Percentiles rank a stretch among this genome's conserved stretches.
Conservation (phyloP, 2,329 filamentous ascomycete genomes). For the Talaromyces amestolkiae region DNA sequence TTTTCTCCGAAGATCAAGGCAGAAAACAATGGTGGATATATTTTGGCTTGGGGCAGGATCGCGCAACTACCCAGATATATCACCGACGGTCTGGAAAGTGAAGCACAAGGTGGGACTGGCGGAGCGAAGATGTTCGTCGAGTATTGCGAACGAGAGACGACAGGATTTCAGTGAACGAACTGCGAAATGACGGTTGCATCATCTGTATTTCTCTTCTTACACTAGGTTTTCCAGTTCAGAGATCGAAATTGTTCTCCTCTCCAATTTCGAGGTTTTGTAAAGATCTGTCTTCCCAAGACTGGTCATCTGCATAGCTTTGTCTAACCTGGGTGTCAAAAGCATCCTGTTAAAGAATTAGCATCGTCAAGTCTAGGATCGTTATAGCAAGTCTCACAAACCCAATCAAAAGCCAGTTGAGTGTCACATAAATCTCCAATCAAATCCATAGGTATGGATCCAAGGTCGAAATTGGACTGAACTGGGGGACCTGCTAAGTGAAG, state of each 20-base stretch:
- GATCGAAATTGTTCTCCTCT: neutral
- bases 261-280: neutral
- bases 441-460: neutral
- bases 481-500: neutral
- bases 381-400: neutral
- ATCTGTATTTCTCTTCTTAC: neutral
- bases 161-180: neutral
- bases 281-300: neutral
- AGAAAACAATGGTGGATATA: constrained; percentile 26
- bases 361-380: neutral
- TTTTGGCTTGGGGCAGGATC: constrained; percentile 51
- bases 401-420: constrained; percentile 3
- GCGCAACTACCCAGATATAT: constrained; percentile 31
- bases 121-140: constrained; percentile 38
- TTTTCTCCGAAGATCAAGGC: constrained; percentile 45
- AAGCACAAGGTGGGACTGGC: constrained; percentile 30
- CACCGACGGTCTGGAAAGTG: constrained; percentile 23
- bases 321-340: constrained; percentile 6
- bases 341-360: constrained; percentile 1
- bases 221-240: neutral
- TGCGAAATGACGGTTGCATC: neutral
- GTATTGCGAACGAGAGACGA: constrained; percentile 32
- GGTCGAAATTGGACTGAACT: neutral
- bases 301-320: constrained; percentile 1
- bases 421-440: neutral